Evolutionary conservation across 108 stramenopile genomes (phyloP).

Genomic region (Aurantiochytrium sp.): DNA sequence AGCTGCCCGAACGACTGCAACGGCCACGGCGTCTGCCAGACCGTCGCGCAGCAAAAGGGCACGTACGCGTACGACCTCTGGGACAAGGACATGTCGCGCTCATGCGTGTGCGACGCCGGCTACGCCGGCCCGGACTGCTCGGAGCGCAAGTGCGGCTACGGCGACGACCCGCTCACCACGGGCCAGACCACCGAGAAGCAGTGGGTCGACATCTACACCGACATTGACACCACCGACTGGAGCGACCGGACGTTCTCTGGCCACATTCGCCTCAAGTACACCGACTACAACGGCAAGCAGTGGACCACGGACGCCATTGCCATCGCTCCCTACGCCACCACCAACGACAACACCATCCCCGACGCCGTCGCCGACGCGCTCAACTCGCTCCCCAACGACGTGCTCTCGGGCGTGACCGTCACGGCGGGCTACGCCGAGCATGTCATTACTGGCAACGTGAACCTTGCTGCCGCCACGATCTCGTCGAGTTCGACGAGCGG

Average conservation of each 20-base stretch:
- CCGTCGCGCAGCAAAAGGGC: conserved; percentile 17
- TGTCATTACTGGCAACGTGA: neutral
- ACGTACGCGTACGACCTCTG: conserved; percentile 52
- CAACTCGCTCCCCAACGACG: conserved; percentile 29
- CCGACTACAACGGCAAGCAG: conserved; percentile 18
- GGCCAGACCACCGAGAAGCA: conserved; percentile 6
- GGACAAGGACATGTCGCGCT: conserved; percentile 57
- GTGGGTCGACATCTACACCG: neutral
- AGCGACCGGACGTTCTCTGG: neutral
- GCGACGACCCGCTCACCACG: conserved; percentile 57
- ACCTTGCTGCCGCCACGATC: neutral
- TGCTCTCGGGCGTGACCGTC: neutral
- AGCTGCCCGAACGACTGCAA: conserved; percentile 68
- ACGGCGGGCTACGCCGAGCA: neutral
- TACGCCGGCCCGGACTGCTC: conserved; percentile 55
- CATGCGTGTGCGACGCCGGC: conserved; percentile 62
- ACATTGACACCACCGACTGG: neutral
- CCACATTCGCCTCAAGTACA: conserved; percentile 11
- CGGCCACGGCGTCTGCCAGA: conserved; percentile 61
- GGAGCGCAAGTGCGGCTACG: conserved; percentile 48
- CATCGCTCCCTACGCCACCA: neutral
- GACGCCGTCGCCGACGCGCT: neutral
- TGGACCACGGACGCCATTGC: neutral
- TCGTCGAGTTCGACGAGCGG: neutral
- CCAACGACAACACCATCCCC: neutral